A percentile compares a stretch with the other conserved stretches of the same genome.
Evolutionary conservation across 805 yeast species (phyloP).

Genomic region (Cyberlindnera mississippiensis): DNA sequence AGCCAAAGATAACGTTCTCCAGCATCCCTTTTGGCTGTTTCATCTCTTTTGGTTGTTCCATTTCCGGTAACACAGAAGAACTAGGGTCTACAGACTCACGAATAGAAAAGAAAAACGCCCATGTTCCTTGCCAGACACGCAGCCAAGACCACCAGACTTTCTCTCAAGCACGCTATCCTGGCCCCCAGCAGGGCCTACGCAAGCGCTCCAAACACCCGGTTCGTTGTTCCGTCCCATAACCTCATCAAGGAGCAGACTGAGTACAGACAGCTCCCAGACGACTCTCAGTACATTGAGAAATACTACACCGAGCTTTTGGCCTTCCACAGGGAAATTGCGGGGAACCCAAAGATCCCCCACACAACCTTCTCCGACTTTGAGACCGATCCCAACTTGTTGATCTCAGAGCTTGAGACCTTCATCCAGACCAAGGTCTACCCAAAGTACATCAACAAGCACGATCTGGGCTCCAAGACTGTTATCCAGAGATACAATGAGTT

Average conservation of each 20-base stretch:
- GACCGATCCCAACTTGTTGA: constrained; percentile 35
- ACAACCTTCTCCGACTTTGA: constrained; percentile 37
- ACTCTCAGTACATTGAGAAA: constrained; percentile 47
- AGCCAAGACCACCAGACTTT: not conserved
- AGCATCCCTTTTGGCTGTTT: no score
- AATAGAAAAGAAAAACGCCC: no score
- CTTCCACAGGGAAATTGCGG: constrained; percentile 31
- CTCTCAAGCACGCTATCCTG: not conserved
- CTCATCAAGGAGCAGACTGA: constrained; percentile 26
- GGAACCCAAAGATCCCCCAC: constrained; percentile 20
- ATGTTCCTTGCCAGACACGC: not conserved
- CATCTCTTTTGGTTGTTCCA: no score
- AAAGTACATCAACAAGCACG: constrained; percentile 12
- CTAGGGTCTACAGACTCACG: no score
- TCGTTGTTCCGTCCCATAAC: constrained; percentile 16
- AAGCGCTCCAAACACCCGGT: constrained; percentile 11
- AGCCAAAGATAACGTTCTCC: no score
- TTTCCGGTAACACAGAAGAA: no score
- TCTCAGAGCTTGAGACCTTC: constrained; percentile 36
- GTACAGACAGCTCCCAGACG: constrained; percentile 50
- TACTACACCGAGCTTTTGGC: constrained; percentile 40
- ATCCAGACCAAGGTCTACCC: constrained; percentile 32
- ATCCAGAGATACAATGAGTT: constrained; percentile 33
- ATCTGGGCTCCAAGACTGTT: constrained; percentile 18
- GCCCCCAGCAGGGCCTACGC: constrained; percentile 10